Evolutionary conservation across 768 basidiomycete genomes (phyloP).

Genomic region (Fomitopsis serialis): DNA sequence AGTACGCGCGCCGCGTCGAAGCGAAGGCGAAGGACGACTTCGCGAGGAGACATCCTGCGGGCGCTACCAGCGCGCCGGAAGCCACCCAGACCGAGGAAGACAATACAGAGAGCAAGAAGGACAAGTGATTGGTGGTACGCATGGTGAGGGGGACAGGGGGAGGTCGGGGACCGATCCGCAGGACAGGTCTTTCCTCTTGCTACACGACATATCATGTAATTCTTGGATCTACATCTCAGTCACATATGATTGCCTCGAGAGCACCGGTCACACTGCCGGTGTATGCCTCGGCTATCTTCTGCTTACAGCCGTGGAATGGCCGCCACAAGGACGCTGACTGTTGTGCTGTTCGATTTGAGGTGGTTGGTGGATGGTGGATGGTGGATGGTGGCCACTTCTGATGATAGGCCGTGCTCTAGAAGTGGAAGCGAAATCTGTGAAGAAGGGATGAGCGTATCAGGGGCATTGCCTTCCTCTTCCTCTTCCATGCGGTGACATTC

Average conservation of each 20-base stretch:
- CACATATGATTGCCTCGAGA: neutral
- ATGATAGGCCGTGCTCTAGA: too few species aligned
- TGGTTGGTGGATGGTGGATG: neutral
- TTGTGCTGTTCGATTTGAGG: neutral
- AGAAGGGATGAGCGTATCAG: too few species aligned
- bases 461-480: too few species aligned
- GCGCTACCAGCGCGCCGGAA: slow-evolving; percentile 5
- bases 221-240: neutral
- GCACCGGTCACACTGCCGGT: too few species aligned
- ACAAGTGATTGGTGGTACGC: slow-evolving; percentile 10
- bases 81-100: slow-evolving; percentile 9
- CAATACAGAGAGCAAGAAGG: slow-evolving; percentile 22
- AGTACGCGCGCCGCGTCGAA: slow-evolving; percentile 40
- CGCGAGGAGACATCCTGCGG: slow-evolving; percentile 7
- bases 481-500: too few species aligned
- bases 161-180: neutral
- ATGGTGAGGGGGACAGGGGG: neutral
- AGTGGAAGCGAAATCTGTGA: too few species aligned
- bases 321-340: neutral
- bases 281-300: neutral
- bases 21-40: slow-evolving; percentile 32
- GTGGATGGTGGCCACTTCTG: too few species aligned
- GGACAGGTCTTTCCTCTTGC: neutral
- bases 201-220: neutral
- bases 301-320: neutral